These are phyloP conservation scores for Pythium biforme DNA, from an alignment of 352 stramenopile genomes.

Conservation along the genomic window DNA sequence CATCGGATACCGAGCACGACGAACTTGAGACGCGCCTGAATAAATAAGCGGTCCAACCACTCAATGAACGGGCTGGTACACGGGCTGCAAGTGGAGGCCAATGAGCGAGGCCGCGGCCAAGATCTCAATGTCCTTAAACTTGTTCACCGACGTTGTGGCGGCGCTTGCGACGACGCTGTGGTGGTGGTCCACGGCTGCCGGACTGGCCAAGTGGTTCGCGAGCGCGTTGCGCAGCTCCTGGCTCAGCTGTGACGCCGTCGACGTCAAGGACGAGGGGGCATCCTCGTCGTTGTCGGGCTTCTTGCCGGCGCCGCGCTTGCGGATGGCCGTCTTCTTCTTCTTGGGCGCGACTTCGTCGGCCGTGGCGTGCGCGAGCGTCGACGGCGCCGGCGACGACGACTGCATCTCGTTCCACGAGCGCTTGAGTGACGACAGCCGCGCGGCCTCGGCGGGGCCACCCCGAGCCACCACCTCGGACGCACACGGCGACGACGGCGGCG, in stretches of 20 bases:
- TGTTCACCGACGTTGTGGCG: conserved; percentile 11
- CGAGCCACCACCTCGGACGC: conserved; percentile 1
- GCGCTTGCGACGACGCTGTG: too few relatives aligned
- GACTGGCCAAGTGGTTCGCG: neutral
- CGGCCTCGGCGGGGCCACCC: conserved; percentile 5
- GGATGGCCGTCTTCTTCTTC: conserved; percentile 32
- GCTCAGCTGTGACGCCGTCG: conserved; percentile 34
- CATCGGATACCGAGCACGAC: too few relatives aligned
- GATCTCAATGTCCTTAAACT: conserved; percentile 75
- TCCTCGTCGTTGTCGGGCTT: neutral
- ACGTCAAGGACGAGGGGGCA: neutral
- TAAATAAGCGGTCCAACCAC: conserved; percentile 7
- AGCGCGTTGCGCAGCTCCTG: conserved; percentile 39
- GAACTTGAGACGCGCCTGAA: neutral
- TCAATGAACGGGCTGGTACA: conserved; percentile 72
- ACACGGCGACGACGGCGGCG: conserved; percentile 22
- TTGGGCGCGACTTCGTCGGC: conserved; percentile 25
- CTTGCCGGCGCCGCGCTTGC: conserved; percentile 36
- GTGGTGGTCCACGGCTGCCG: neutral
- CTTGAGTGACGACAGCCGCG: conserved; percentile 41
- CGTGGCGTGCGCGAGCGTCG: conserved; percentile 13
- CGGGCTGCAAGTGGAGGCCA: conserved; percentile 59
- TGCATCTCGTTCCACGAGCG: conserved; percentile 52
- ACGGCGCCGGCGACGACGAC: conserved; percentile 29
- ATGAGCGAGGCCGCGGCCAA: conserved; percentile 73